Base-by-base conservation (phyloP, 768 basidiomycete species). In the Mycena albidolilacea region DNA sequence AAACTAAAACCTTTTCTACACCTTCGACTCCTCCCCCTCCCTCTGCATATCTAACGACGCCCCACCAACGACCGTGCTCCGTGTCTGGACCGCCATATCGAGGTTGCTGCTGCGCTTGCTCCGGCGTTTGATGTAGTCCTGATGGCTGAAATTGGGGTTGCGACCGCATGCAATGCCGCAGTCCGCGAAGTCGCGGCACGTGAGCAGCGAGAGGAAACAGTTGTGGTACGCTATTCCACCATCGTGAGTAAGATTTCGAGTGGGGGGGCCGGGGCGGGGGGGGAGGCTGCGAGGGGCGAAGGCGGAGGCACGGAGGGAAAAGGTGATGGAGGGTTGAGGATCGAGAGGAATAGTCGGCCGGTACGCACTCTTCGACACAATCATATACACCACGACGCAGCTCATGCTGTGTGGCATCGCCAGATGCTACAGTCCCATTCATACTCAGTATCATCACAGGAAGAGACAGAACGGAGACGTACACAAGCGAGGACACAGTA, bases 391-490 rank as follows among this genome's bases (percentile, higher is more conserved):
- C 8, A 71, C 70, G 19, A 71, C 70, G 23, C 70, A 71, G 7
- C 46, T 35, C 70, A 71, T 71, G 48, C 64, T 65, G 48, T 52
- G 70, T 8, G 70, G 70, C 70, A 71, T 71, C 12, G 64, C 64
- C 58, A 71, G 57, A 23, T 71, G 70, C 70, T 71, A 15, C 39
- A 4, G 30, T 30, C 23, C 30, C 2, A 30, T 4, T 30, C 30
- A 3, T 4, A 30, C 30, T 30, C 4, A 30, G 30, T 30, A 30
- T 30, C 4, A 3, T 3, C 30, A 3, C 30, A 30, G 23, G 43
- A 7, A n/a, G 19, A 39, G 38, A 37, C 30, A 4, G 30, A 30
- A 30, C 30, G 37, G 46, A 7, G 46, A 61, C 70, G 0, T 35
- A 71, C 70, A 21, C 70, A 71, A 5, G 70, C 64, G 5, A 71